phyloP scores from a whole-genome alignment of 2,329 filamentous ascomycete species.

The Aspergillus ruber region DNA sequence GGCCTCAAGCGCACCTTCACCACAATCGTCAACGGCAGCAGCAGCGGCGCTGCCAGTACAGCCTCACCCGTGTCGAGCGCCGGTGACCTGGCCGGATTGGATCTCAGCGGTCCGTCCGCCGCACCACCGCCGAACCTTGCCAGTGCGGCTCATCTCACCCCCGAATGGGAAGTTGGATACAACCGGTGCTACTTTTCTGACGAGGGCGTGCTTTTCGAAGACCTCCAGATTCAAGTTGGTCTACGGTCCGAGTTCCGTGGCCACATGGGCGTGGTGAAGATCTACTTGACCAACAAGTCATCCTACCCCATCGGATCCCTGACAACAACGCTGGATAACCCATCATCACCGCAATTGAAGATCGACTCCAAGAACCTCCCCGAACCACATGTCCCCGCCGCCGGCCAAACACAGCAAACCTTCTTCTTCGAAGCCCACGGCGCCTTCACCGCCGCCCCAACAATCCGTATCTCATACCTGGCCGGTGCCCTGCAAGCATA shows the following conservation, averaged over 20 bases:
- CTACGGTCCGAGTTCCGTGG: constrained; percentile 88
- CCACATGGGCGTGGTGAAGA: constrained; percentile 90
- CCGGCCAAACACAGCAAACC: constrained; percentile 81
- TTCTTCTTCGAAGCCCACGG: constrained; percentile 86
- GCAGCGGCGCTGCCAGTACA: constrained; percentile 27
- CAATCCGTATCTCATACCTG: constrained; percentile 88
- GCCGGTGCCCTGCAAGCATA: constrained; percentile 88
- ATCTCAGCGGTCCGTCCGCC: constrained; percentile 59
- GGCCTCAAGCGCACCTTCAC: constrained; percentile 83
- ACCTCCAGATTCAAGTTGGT: constrained; percentile 87
- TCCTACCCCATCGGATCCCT: constrained; percentile 79
- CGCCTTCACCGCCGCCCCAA: constrained; percentile 74
- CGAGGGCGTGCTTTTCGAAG: constrained; percentile 90
- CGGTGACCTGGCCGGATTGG: constrained; percentile 71
- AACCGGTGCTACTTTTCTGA: constrained; percentile 70
- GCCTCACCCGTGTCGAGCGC: constrained; percentile 37
- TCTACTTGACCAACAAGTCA: constrained; percentile 95
- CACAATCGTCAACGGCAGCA: constrained; percentile 43
- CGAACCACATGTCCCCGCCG: constrained; percentile 68
- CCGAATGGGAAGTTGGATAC: constrained; percentile 89
- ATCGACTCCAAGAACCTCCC: constrained; percentile 85
- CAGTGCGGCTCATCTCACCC: constrained; percentile 84
- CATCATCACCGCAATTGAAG: constrained; percentile 58
- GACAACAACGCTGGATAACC: constrained; percentile 84
- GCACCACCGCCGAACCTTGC: constrained; percentile 72